Percentiles rank a stretch among this genome's conserved stretches.
Conservation (phyloP, 495 filamentous ascomycete genomes). For the Talaromyces stipitatus region DNA sequence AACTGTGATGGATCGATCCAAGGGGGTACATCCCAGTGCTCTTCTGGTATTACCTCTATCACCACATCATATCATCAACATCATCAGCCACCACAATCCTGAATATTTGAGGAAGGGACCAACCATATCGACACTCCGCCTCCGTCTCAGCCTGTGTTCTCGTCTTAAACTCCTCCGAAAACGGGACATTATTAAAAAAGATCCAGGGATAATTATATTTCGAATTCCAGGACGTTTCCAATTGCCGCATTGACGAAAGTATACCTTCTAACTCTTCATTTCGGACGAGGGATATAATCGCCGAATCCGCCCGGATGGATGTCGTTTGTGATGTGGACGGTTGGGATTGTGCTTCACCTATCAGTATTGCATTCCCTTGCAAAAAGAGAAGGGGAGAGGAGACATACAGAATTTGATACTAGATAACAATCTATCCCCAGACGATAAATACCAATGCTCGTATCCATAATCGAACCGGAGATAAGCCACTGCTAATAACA, state of each 20-base stretch:
- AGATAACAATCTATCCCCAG: background rate
- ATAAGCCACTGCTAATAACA: background rate
- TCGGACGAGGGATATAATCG: constrained; percentile 82
- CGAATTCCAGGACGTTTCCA: constrained; percentile 92
- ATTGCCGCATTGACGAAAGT: constrained; percentile 77
- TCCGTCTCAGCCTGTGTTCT: constrained; percentile 72
- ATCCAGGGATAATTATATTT: constrained; percentile 99
- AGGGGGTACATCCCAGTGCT: constrained; percentile 85
- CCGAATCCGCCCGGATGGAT: constrained; percentile 76
- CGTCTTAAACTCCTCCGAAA: constrained; percentile 89
- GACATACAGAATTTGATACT: background rate
- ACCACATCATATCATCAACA: background rate
- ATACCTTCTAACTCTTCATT: constrained; percentile 85
- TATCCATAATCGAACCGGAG: background rate
- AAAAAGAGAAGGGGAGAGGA: background rate
- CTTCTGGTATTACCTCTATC: constrained; percentile 76
- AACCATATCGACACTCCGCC: constrained; percentile 76
- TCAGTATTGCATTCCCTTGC: background rate
- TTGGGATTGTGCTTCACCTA: background rate
- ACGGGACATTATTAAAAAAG: constrained; percentile 96
- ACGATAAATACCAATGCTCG: background rate
- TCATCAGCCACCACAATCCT: background rate
- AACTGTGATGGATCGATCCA: constrained; percentile 90
- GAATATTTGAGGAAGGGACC: constrained; percentile 13
- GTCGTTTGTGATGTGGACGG: background rate